Conservation (phyloP, 2,329 filamentous ascomycete species). For the Colletotrichum chlorophyti region DNA sequence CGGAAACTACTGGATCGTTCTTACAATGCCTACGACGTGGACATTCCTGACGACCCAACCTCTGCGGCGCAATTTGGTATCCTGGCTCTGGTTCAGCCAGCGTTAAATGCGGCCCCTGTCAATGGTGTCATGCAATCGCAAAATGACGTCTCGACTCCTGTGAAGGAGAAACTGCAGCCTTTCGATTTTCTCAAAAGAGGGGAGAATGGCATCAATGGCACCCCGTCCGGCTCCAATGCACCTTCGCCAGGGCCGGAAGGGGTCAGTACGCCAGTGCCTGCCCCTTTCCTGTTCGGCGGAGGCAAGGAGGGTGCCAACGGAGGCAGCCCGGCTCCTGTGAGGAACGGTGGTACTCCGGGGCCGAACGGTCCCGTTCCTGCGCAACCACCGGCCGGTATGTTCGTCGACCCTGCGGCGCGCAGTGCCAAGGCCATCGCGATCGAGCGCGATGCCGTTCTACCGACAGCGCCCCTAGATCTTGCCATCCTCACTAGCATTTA, state of each 20-base stretch:
- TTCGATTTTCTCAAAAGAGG: slow-evolving; percentile 73
- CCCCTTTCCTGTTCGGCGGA: slow-evolving; percentile 62
- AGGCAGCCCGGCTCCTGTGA: slow-evolving; percentile 59
- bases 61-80: slow-evolving; percentile 82
- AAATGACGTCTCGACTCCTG: slow-evolving; percentile 62
- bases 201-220: slow-evolving; percentile 75
- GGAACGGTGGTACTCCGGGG: slow-evolving; percentile 54
- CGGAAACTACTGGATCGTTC: slow-evolving; percentile 85
- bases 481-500: slow-evolving; percentile 90
- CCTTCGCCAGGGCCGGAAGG: slow-evolving; percentile 88
- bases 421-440: slow-evolving; percentile 62
- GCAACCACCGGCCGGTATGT: slow-evolving; percentile 51
- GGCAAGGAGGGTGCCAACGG: slow-evolving; percentile 52
- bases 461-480: slow-evolving; percentile 82
- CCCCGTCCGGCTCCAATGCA: slow-evolving; percentile 84
- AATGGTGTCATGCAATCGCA: slow-evolving; percentile 52
- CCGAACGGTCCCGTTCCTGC: slow-evolving; percentile 38
- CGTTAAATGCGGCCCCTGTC: slow-evolving; percentile 51
- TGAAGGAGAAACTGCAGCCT: slow-evolving; percentile 69
- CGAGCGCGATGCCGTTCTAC: slow-evolving; percentile 81
- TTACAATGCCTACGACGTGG: slow-evolving; percentile 91
- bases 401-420: slow-evolving; percentile 60
- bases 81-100: slow-evolving; percentile 65
- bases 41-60: slow-evolving; percentile 84
- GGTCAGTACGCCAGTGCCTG: slow-evolving; percentile 68